A percentile compares a stretch with the other conserved stretches of the same genome.
These are phyloP conservation scores for Prunus salicina DNA, from an alignment of 306 rosid species.

Conservation along the genomic window DNA sequence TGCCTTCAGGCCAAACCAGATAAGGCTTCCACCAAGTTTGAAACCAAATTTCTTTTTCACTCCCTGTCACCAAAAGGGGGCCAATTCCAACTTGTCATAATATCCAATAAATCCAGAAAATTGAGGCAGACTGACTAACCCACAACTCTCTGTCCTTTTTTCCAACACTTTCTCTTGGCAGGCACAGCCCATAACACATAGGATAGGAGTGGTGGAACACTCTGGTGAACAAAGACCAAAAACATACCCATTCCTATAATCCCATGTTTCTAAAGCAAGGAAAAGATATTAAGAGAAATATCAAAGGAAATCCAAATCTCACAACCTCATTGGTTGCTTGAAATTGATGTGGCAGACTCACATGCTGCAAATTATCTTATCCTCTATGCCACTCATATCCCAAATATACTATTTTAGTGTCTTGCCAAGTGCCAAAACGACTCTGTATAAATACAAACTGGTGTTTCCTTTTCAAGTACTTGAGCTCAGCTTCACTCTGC, in stretches of 20 bases:
- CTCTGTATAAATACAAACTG: slow-evolving; percentile 16
- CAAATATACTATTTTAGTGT: background rate
- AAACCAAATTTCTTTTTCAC: background rate
- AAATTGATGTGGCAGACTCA: slow-evolving; percentile 39
- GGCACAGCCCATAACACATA: slow-evolving; percentile 32
- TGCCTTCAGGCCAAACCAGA: background rate
- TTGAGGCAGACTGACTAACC: background rate
- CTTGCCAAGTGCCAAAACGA: background rate
- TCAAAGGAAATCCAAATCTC: slow-evolving; percentile 44
- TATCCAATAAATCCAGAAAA: background rate
- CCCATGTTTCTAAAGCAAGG: background rate
- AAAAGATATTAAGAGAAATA: slow-evolving; percentile 1
- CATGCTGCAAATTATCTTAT: slow-evolving; percentile 54
- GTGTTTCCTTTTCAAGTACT: slow-evolving; percentile 7
- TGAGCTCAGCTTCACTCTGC: background rate
- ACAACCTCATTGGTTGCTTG: slow-evolving; percentile 35
- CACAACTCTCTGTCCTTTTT: slow-evolving; percentile 22
- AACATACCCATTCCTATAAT: slow-evolving; percentile 16
- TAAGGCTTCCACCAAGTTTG: background rate
- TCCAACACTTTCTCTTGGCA: slow-evolving; percentile 7
- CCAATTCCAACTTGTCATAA: background rate
- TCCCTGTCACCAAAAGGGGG: background rate
- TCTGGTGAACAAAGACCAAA: slow-evolving; percentile 14
- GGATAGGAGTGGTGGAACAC: slow-evolving; percentile 19
- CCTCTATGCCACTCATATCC: slow-evolving; percentile 26